Evolutionary conservation across 805 yeast genomes (phyloP).

Genomic region (Komagataella kurtzmanii): DNA sequence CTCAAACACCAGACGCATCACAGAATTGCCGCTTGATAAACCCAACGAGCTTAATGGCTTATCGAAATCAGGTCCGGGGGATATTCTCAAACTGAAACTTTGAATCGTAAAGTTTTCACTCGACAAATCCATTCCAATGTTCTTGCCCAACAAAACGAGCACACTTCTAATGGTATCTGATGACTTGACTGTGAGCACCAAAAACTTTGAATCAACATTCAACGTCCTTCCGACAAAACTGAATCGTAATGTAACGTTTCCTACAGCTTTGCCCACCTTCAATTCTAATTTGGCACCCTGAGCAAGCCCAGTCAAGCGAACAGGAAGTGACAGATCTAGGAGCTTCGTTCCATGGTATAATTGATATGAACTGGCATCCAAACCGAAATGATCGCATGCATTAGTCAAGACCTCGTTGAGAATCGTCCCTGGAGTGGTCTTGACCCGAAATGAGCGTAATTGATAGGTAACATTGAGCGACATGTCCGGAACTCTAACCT

Average conservation of each 20-base stretch:
- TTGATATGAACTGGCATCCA: conserved; percentile 8
- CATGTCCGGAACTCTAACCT: conserved; percentile 13
- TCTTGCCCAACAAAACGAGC: background rate
- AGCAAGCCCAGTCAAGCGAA: conserved; percentile 28
- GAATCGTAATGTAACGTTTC: background rate
- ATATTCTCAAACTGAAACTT: background rate
- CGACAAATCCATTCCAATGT: background rate
- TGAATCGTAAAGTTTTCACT: background rate
- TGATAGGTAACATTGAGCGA: conserved; percentile 22
- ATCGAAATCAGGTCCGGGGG: background rate
- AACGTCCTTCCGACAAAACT: background rate
- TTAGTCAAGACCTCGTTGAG: conserved; percentile 21
- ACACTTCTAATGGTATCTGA: background rate
- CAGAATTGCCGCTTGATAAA: background rate
- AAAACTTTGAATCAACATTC: background rate
- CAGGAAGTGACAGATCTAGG: conserved; percentile 25
- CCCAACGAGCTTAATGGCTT: background rate
- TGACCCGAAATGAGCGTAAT: conserved; percentile 18
- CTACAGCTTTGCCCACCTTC: background rate
- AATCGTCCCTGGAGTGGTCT: conserved; percentile 20
- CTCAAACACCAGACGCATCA: background rate
- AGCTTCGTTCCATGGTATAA: conserved; percentile 16
- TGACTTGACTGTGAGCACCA: background rate
- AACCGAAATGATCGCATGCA: conserved; percentile 22
- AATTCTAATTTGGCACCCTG: conserved; percentile 28